These are phyloP conservation scores for Spongiforma sp. DNA, from an alignment of 1,284 basidiomycete genomes.

Conservation along the genomic window DNA sequence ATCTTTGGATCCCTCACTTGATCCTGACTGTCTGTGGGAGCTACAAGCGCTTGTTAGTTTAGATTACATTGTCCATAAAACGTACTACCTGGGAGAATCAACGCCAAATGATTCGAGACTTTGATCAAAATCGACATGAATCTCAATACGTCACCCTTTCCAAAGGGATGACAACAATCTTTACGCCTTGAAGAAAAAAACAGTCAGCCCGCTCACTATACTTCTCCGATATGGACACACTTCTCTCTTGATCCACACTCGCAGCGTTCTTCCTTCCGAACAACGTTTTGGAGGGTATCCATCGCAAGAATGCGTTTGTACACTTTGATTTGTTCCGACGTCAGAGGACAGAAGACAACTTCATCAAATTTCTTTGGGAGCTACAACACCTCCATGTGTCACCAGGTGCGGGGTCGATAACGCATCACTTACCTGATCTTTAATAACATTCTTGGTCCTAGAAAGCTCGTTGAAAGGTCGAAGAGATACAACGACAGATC, in stretches of 20 bases:
- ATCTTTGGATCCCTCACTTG: constrained; percentile 49
- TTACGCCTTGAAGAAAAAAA: constrained; percentile 52
- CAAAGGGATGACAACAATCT: constrained; percentile 67
- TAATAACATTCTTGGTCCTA: constrained; percentile 85
- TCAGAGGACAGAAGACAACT: constrained; percentile 90
- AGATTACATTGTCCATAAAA: constrained; percentile 3
- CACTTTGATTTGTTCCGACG: constrained; percentile 64
- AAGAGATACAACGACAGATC: neutral
- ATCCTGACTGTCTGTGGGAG: constrained; percentile 64
- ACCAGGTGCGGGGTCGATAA: neutral
- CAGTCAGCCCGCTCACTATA: constrained; percentile 4
- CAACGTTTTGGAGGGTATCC: constrained; percentile 66
- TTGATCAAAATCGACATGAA: constrained; percentile 83
- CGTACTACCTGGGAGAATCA: constrained; percentile 74
- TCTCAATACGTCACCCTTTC: constrained; percentile 67
- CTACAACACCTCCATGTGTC: constrained; percentile 40
- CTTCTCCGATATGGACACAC: constrained; percentile 41
- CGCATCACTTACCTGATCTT: constrained; percentile 54
- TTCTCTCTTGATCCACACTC: constrained; percentile 64
- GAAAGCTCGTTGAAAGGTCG: constrained; percentile 4
- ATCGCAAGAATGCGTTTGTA: constrained; percentile 74
- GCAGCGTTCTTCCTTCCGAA: constrained; percentile 72
- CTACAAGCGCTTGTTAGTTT: constrained; percentile 38
- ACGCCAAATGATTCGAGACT: constrained; percentile 82
- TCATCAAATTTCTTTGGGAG: constrained; percentile 84